phyloP scores from a whole-genome alignment of 2,329 filamentous ascomycete species.

The Rosellinia necatrix region DNA sequence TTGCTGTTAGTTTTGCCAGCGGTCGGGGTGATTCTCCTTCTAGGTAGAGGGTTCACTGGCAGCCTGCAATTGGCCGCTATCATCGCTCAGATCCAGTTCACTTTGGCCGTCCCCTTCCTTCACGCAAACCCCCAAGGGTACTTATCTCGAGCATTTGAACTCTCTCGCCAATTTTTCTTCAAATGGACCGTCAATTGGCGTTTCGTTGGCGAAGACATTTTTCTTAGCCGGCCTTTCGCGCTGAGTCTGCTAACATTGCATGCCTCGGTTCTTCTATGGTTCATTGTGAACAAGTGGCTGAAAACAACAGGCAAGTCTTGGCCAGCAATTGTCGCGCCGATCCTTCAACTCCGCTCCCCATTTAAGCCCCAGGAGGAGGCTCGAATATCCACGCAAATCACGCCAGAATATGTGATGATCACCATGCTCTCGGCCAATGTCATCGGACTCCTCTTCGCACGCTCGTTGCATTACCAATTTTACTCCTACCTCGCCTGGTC shows the following conservation, averaged over 20 bases:
- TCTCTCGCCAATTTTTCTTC: constrained; percentile 89
- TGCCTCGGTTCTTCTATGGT: constrained; percentile 65
- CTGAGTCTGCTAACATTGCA: constrained; percentile 69
- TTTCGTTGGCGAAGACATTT: constrained; percentile 83
- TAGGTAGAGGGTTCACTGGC: constrained; percentile 69
- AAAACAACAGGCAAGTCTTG: constrained; percentile 66
- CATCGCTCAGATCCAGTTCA: constrained; percentile 78
- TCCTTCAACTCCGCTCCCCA: constrained; percentile 50
- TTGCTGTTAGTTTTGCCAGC: constrained; percentile 82
- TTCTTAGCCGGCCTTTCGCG: constrained; percentile 73
- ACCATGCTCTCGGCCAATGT: constrained; percentile 76
- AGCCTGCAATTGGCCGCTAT: constrained; percentile 71
- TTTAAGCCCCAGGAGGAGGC: constrained; percentile 58
- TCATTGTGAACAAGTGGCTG: constrained; percentile 72
- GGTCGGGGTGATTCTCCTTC: constrained; percentile 74
- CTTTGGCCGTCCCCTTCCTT: constrained; percentile 70
- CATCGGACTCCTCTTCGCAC: constrained; percentile 82
- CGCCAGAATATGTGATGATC: constrained; percentile 75
- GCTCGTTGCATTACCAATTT: constrained; percentile 94
- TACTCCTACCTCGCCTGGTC: constrained; percentile 91
- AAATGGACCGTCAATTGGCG: constrained; percentile 99
- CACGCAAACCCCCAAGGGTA: constrained; percentile 71
- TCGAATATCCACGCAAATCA: constrained; percentile 62
- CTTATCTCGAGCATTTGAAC: constrained; percentile 81
- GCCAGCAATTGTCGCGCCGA: constrained; percentile 54